Evolutionary conservation across 805 yeast genomes (phyloP), one percentile per base, ranked within the genome.

Genomic region (Ogataea saltuana): DNA sequence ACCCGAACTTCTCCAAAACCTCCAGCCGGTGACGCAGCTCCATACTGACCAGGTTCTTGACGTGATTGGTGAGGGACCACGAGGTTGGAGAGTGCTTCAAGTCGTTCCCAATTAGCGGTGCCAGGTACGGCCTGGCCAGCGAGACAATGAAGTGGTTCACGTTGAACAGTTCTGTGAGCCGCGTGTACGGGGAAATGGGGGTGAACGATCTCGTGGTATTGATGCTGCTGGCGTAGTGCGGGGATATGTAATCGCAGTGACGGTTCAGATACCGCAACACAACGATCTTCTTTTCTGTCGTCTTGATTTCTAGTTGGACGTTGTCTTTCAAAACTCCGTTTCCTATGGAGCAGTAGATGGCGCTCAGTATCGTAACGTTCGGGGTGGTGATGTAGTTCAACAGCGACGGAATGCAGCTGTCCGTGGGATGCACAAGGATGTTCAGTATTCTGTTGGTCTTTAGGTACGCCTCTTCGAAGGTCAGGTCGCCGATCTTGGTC

Each of bases 71-170:
- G 15, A 49, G 70, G 47, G 58, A 69, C 68, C 58, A 73, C 48
- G 59, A 49, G 1, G 54, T 55, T n/a, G 61, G 54, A 19, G 64
- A 77, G 59, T 88, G 93, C 57, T 83, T 84, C 56, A 88, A 72
- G 58, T 88, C 97, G 51, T 86, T 84, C 27, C 86, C 81, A 32
- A 93, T 76, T 44, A 91, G 69, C 1, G 98, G 97, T 0, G 97
- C 96, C 54, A 91, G 69, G 57, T 91, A 93, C 0, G 98, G 97
- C 49, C 97, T 75, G 7, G 98, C 96, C 51, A 91, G 71, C 16
- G 97, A 87, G 1, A 90, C 90, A 22, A 93, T 74, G 58, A 88
- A 91, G 63, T 90, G 95, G 64, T 93, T 93, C 18, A 93, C 98
- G 56, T 93, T 93, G 70, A 91, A 93, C 45, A 91, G 72, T 61